These are phyloP conservation scores for Cocos nucifera DNA, from an alignment of 176 grass and related monocot genomes.

Conservation along the genomic window DNA sequence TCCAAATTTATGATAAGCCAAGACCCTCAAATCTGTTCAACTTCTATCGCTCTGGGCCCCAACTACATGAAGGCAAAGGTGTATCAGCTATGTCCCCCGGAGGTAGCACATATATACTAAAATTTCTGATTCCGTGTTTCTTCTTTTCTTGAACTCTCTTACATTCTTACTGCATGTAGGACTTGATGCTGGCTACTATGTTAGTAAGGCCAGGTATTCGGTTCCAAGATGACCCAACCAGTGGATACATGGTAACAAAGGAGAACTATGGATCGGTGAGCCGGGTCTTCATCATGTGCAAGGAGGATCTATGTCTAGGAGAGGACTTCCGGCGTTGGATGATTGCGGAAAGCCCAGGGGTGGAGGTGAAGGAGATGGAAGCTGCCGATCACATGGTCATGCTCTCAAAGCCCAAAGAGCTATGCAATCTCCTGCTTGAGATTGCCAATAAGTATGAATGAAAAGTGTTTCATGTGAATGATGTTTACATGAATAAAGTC, in stretches of 20 bases:
- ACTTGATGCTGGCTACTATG: constrained; percentile 17
- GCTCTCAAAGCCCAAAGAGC: constrained; percentile 21
- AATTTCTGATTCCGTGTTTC: background rate
- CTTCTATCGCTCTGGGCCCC: background rate
- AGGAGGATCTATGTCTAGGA: constrained; percentile 13
- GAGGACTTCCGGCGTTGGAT: constrained; percentile 17
- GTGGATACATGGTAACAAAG: background rate
- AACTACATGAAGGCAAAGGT: constrained; percentile 18
- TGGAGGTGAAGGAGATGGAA: constrained; percentile 19
- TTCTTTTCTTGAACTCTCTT: background rate
- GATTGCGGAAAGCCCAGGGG: constrained; percentile 13
- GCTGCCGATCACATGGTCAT: constrained; percentile 29
- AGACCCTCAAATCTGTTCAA: background rate
- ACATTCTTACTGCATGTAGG: constrained; percentile 4
- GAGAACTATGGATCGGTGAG: background rate
- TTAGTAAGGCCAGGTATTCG: background rate
- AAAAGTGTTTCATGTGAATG: no score
- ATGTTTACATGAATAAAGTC: no score
- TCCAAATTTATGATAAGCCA: background rate
- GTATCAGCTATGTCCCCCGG: constrained; percentile 28
- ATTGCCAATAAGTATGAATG: no score
- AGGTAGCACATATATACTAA: background rate
- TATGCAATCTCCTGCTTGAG: background rate
- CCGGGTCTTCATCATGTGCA: constrained; percentile 12
- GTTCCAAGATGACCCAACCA: background rate